Conservation (phyloP, 2,329 filamentous ascomycete genomes). For the Exophiala mesophila region DNA sequence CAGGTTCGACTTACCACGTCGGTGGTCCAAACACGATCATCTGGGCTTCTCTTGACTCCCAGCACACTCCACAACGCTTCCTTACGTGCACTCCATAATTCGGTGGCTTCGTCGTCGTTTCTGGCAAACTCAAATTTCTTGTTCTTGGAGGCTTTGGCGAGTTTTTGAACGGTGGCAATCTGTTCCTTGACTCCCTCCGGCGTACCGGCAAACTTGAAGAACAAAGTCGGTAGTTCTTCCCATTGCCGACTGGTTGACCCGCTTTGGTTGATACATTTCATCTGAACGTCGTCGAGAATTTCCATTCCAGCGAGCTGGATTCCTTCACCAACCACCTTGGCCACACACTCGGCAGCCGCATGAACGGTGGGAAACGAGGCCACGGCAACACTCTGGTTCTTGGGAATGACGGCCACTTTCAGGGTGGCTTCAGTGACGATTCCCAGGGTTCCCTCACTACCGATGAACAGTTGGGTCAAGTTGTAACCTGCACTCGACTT, state of each 20-base stretch:
- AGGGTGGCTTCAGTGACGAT: slow-evolving; percentile 87
- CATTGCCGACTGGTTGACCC: slow-evolving; percentile 49
- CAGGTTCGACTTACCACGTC: slow-evolving; percentile 52
- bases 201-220: slow-evolving; percentile 71
- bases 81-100: slow-evolving; percentile 72
- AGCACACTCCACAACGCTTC: slow-evolving; percentile 69
- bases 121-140: slow-evolving; percentile 64
- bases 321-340: slow-evolving; percentile 71
- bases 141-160: slow-evolving; percentile 52
- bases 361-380: slow-evolving; percentile 61
- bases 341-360: slow-evolving; percentile 72
- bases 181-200: slow-evolving; percentile 59
- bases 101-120: slow-evolving; percentile 58
- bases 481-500: slow-evolving; percentile 93
- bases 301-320: slow-evolving; percentile 88
- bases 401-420: slow-evolving; percentile 77
- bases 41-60: slow-evolving; percentile 55
- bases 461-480: slow-evolving; percentile 82
- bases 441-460: slow-evolving; percentile 85
- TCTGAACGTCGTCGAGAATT: slow-evolving; percentile 87
- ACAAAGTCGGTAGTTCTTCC: slow-evolving; percentile 66
- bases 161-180: slow-evolving; percentile 54
- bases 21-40: slow-evolving; percentile 69
- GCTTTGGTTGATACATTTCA: slow-evolving; percentile 61
- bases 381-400: slow-evolving; percentile 75